These are phyloP conservation scores for Hymenochaete sp. DNA, from an alignment of 1,284 basidiomycete genomes.

Conservation along the genomic window DNA sequence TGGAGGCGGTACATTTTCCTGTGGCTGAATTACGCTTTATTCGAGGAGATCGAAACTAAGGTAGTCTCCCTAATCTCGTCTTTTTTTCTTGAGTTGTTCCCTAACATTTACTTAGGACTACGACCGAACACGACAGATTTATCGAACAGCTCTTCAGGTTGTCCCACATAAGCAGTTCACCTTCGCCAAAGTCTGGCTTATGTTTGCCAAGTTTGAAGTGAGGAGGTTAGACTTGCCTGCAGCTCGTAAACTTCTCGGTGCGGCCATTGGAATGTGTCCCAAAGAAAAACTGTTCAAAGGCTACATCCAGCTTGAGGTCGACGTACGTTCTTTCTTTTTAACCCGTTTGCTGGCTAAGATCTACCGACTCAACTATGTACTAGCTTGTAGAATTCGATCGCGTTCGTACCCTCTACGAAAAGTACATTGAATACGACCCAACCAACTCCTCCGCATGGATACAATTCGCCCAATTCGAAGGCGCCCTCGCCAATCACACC, in stretches of 20 bases:
- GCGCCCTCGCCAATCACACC: conserved; percentile 82
- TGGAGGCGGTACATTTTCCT: conserved; percentile 97
- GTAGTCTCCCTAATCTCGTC: conserved; percentile 30
- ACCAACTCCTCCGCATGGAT: conserved; percentile 94
- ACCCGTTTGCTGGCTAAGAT: conserved; percentile 2
- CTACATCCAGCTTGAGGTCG: conserved; percentile 89
- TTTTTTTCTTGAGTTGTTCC: not conserved
- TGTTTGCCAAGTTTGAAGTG: conserved; percentile 90
- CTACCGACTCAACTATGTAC: conserved; percentile 15
- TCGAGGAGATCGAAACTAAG: conserved; percentile 94
- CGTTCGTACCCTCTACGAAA: conserved; percentile 87
- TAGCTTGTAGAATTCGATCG: conserved; percentile 92
- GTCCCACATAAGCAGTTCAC: conserved; percentile 96
- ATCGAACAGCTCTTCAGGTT: conserved; percentile 82
- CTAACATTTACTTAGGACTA: conserved; percentile 51
- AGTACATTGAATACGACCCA: conserved; percentile 88
- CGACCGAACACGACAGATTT: conserved; percentile 80
- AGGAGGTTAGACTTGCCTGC: conserved; percentile 75
- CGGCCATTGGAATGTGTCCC: conserved; percentile 90
- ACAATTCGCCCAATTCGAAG: conserved; percentile 92
- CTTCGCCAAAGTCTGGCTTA: conserved; percentile 91
- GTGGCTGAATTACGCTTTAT: conserved; percentile 94
- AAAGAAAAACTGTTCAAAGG: conserved; percentile 92
- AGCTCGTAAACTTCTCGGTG: conserved; percentile 86
- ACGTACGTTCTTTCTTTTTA: conserved; percentile 41